Evolutionary conservation across 768 basidiomycete species (phyloP).

Genomic region (Kwoniella shandongensis): DNA sequence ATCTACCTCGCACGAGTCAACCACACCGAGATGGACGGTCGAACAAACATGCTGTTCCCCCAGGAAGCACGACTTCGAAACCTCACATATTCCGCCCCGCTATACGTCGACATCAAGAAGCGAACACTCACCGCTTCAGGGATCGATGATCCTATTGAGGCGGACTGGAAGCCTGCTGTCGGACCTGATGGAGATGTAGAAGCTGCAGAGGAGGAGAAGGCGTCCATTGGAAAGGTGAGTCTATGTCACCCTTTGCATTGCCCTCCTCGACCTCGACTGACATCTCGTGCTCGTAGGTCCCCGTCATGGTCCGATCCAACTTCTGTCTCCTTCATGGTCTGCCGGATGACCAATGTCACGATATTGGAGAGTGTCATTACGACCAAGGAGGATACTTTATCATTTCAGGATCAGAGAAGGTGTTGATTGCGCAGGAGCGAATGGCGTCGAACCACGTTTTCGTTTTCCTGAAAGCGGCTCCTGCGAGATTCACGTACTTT

Average conservation of each 20-base stretch:
- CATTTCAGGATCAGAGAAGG: conserved; percentile 99
- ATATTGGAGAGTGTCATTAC: conserved; percentile 96
- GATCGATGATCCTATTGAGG: conserved; percentile 71
- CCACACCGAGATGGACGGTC: conserved; percentile 92
- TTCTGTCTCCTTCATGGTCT: conserved; percentile 88
- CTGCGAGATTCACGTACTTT: conserved; percentile 75
- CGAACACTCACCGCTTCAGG: conserved; percentile 70
- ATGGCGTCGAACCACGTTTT: conserved; percentile 99
- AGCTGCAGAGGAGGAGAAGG: conserved; percentile 61
- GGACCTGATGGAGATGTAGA: conserved; percentile 42
- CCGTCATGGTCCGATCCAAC: conserved; percentile 93
- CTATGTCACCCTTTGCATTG: background rate
- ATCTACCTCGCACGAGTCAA: conserved; percentile 95
- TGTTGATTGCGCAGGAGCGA: conserved; percentile 98
- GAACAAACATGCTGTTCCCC: conserved; percentile 88
- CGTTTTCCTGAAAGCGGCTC: conserved; percentile 96
- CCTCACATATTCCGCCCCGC: conserved; percentile 89
- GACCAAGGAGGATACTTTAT: conserved; percentile 98
- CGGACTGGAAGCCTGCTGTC: conserved; percentile 61
- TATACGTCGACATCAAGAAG: conserved; percentile 95
- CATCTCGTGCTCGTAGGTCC: conserved; percentile 63
- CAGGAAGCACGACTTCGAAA: conserved; percentile 95
- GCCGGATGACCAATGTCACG: conserved; percentile 75
- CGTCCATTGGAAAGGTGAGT: conserved; percentile 66
- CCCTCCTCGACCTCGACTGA: background rate